phyloP scores from a whole-genome alignment of 768 basidiomycete genomes.

The Cystobasidium ongulense region DNA sequence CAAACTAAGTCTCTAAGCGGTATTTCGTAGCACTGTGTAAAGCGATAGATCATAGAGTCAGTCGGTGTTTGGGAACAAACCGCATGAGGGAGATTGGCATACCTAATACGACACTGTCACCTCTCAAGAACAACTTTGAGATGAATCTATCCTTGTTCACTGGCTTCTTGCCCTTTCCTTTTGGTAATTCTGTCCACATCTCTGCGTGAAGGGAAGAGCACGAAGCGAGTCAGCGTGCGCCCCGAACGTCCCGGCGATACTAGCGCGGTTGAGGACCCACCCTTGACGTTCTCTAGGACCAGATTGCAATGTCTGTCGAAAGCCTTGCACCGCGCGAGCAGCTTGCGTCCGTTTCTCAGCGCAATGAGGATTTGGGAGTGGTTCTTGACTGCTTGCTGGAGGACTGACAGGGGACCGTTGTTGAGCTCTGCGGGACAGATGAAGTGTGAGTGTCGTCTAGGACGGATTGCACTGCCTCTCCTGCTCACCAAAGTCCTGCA shows the following conservation, averaged over 20 bases:
- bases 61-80: neutral
- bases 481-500: slow-evolving; percentile 74
- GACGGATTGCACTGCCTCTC: neutral
- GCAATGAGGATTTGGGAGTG: slow-evolving; percentile 96
- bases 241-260: neutral
- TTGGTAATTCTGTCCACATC: slow-evolving; percentile 99
- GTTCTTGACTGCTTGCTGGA: slow-evolving; percentile 95
- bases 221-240: neutral
- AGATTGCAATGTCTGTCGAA: slow-evolving; percentile 99
- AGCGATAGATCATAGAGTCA: neutral
- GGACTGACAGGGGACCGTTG: slow-evolving; percentile 72
- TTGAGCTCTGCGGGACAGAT: neutral
- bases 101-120: slow-evolving; percentile 97
- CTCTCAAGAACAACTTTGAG: slow-evolving; percentile 88
- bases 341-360: slow-evolving; percentile 94
- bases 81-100: neutral
- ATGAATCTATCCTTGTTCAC: slow-evolving; percentile 98
- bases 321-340: slow-evolving; percentile 61
- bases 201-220: slow-evolving; percentile 44
- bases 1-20: neutral
- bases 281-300: slow-evolving; percentile 97
- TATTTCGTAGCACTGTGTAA: neutral
- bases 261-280: neutral
- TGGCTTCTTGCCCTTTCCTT: slow-evolving; percentile 97
- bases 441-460: neutral